Base-by-base conservation (phyloP, 805 yeast species). In the Maudiozyma bulderi region DNA sequence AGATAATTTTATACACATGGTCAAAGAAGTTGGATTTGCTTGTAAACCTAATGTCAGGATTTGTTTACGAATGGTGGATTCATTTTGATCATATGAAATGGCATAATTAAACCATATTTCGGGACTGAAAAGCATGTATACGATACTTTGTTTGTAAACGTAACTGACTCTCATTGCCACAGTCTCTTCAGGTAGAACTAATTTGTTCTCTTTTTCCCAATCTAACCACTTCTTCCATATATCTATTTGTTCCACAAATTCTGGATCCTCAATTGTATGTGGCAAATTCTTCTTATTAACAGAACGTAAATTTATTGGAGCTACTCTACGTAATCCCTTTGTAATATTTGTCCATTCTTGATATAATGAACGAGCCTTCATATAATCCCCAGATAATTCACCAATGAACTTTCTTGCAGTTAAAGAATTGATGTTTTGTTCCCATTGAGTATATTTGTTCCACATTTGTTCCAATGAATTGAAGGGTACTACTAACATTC, bases 351-450 rank as follows among this genome's bases (percentile, higher is more conserved):
- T 71, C 75, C 88, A 78, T 60, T 86, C 95, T 40, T 78, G 80
- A 52, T 79, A 78, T 68, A 85, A 73, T 0, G 93, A 76, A 53
- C 96, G 75, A 1, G 96, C 90, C 54, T 77, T 80, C 96, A 91
- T 86, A 62, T 89, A 93, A 11, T 80, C 84, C 3, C 86, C 81
- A 10, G 95, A 84, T 52, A 80, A 75, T 57, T 90, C 97, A 42
- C 86, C 81, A 47, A 90, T 82, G 60, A 84, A 81, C 64, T 86
- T 87, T 58, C 95, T 80, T 3, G 96, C 93, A 3, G 90, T 84
- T 15, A 83, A 70, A 35, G 84, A 72, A 59, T 84, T 85, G 15
- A 81, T 68, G 38, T 81, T 83, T 57, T 82, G 86, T 66, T 91
- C 98, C 81, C 93, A 93, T 51, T 75, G 72, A 26, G 86, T 82